These are phyloP conservation scores for Sarocladium oryzae DNA, from an alignment of 2,329 filamentous ascomycete genomes.

Conservation along the genomic window DNA sequence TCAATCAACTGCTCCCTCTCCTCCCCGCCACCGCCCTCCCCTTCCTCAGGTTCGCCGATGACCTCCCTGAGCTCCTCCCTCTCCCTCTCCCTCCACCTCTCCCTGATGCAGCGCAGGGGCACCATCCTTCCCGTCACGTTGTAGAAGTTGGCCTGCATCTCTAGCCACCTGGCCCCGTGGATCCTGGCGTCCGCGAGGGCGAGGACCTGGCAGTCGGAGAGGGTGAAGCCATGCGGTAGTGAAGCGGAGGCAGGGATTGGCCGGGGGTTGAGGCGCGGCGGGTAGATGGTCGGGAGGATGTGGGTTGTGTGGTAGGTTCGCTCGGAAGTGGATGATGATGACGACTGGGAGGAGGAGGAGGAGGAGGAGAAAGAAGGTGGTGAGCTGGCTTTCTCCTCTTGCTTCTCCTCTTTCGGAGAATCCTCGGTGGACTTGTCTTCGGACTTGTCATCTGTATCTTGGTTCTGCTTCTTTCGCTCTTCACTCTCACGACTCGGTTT, in stretches of 20 bases:
- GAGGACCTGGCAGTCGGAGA: constrained; percentile 28
- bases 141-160: constrained; percentile 38
- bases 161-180: constrained; percentile 28
- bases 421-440: background rate
- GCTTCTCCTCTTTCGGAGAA: constrained; percentile 10
- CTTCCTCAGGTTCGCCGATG: background rate
- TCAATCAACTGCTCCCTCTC: constrained; percentile 18
- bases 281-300: constrained; percentile 24
- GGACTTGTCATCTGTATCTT: too few species aligned
- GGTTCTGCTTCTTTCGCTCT: constrained; percentile 5
- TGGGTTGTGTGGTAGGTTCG: constrained; percentile 17
- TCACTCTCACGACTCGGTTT: constrained; percentile 4
- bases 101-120: constrained; percentile 29
- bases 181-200: constrained; percentile 27
- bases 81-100: constrained; percentile 26
- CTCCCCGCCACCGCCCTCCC: constrained; percentile 18
- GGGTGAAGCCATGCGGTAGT: constrained; percentile 14
- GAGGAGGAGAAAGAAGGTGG: background rate
- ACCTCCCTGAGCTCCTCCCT: constrained; percentile 7
- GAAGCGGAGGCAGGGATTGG: constrained; percentile 17
- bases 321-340: constrained; percentile 15
- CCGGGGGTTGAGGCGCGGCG: constrained; percentile 12
- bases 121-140: constrained; percentile 37
- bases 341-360: constrained; percentile 3
- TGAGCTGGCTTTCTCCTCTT: constrained; percentile 14